Evolutionary conservation across 495 filamentous ascomycete species (phyloP).

Genomic region (Lepidopterella palustris): DNA sequence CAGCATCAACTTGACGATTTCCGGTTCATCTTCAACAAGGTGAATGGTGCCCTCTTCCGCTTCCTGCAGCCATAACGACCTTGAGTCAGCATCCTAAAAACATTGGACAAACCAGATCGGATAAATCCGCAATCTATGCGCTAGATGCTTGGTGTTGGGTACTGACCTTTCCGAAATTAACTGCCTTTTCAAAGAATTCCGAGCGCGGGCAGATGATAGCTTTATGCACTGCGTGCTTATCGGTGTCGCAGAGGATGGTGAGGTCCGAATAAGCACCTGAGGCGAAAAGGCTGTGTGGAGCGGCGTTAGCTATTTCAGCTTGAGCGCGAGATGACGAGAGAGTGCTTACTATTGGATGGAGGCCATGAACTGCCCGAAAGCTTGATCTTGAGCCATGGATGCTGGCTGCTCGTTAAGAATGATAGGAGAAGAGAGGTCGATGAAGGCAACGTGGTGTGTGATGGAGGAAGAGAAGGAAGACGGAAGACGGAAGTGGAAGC

Average conservation of each 20-base stretch:
- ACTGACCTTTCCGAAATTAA: neutral
- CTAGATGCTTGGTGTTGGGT: too few species aligned
- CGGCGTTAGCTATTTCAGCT: neutral
- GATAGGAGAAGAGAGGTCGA: too few species aligned
- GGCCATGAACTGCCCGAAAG: too few species aligned
- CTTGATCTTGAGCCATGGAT: too few species aligned
- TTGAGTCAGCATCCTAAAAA: neutral
- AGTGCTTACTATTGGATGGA: too few species aligned
- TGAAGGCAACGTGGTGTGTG: too few species aligned
- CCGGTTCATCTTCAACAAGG: conserved; percentile 44
- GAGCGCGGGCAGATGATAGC: neutral
- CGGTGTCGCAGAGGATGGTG: neutral
- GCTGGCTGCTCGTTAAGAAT: too few species aligned
- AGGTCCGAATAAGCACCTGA: neutral
- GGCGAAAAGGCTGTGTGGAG: neutral
- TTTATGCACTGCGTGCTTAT: neutral
- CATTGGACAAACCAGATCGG: neutral
- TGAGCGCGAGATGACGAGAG: neutral
- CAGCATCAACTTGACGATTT: conserved; percentile 45
- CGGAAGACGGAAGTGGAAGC: too few species aligned
- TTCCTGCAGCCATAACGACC: conserved; percentile 30
- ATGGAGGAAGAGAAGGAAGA: too few species aligned
- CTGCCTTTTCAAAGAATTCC: neutral
- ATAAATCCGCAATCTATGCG: neutral
- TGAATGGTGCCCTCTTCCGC: conserved; percentile 39